Evolutionary conservation across 768 basidiomycete species (phyloP), one percentile per base, ranked within the genome.

Genomic region (Mrakia blollopis): DNA sequence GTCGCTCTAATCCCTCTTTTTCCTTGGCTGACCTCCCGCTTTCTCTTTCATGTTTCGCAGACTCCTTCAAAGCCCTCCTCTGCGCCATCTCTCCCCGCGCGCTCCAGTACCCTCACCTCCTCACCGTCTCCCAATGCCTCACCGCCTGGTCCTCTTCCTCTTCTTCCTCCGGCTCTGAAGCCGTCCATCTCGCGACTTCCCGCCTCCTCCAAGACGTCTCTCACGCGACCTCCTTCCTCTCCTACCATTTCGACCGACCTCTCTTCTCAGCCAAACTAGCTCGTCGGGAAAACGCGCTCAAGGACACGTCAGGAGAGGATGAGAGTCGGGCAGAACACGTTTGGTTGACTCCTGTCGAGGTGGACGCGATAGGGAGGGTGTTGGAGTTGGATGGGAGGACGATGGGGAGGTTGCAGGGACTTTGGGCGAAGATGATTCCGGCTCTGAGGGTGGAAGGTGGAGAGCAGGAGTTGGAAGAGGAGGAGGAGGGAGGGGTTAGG

Each of bases 61-160:
- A 77, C 41, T 39, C 76, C 14, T n/a, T 77, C 71, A 77, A 77
- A 50, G 76, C 76, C 0, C 60, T 77, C 18, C 13, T 72, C 13
- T 77, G 72, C 30, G 72, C 76, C 14, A 50, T 77, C 18, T 72
- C 62, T 50, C 57, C 65, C n/a, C 76, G 76, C 37, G 32, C 62
- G 1, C 44, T 76, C 14, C 75, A 76, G 44, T 71, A 76, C 57
- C 69, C 75, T 32, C 70, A 67, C 54, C 39, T 76, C 37, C 50
- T 39, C 21, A 41, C 67, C 54, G 52, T 76, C 9, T 44, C 39
- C 2, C 28, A 54, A 16, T 41, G 65, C 23, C 69, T 76, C n/a
- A 37, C 37, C 13, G 7, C 30, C 68, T 76, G 75, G 75, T 25
- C 54, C 0, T 75, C 74, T 5, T 0, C 75, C 16, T n/a, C 32